Percentiles rank a stretch among this genome's conserved stretches.
Conservation (phyloP, 345 rosid species). For the Dipteronia dyeriana region DNA sequence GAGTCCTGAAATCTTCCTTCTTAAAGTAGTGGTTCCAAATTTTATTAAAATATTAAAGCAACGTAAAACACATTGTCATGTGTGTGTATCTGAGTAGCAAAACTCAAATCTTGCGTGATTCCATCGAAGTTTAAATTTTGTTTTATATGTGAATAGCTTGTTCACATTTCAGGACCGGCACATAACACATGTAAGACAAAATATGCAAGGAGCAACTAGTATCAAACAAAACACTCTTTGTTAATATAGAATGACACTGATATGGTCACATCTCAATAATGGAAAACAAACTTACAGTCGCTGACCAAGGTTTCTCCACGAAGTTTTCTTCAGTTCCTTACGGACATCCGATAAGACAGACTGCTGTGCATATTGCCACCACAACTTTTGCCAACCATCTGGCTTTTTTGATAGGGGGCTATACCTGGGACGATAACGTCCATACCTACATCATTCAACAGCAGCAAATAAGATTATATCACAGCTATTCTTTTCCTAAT, state of each 20-base stretch:
- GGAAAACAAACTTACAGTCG: slow-evolving; percentile 60
- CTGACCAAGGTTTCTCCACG: slow-evolving; percentile 82
- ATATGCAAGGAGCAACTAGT: neutral
- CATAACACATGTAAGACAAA: neutral
- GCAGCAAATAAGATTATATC: slow-evolving; percentile 7
- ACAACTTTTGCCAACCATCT: slow-evolving; percentile 71
- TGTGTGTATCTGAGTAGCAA: neutral
- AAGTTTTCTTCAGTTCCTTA: slow-evolving; percentile 68
- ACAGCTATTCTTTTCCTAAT: neutral
- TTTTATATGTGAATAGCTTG: neutral
- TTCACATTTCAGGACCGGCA: neutral
- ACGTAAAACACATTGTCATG: too few relatives aligned
- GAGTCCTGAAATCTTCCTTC: too few relatives aligned
- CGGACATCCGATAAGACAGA: slow-evolving; percentile 75
- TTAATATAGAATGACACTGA: neutral
- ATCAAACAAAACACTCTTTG: neutral
- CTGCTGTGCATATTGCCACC: slow-evolving; percentile 93
- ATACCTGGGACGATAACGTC: slow-evolving; percentile 82
- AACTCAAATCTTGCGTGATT: neutral
- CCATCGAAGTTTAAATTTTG: neutral
- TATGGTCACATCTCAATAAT: neutral
- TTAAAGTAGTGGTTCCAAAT: too few relatives aligned
- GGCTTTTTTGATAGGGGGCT: slow-evolving; percentile 56
- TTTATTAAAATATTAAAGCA: too few relatives aligned
- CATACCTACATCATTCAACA: slow-evolving; percentile 58